phyloP scores from a whole-genome alignment of 108 stramenopile species.

The Aurantiochytrium sp. region DNA sequence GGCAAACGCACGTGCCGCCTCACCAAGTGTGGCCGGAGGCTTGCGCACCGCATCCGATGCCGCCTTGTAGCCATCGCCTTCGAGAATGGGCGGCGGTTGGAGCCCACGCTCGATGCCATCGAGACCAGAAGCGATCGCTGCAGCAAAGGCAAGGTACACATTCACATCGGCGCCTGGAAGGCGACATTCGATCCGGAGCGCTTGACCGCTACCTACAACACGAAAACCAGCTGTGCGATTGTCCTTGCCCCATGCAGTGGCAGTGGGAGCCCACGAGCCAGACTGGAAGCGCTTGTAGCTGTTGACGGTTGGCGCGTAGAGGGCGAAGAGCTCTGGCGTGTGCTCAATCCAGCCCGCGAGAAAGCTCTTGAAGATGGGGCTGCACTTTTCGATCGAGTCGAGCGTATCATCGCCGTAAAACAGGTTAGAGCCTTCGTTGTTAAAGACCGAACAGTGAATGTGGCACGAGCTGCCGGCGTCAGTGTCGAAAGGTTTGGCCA shows the following conservation, averaged over 20 bases:
- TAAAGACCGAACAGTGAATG: not conserved
- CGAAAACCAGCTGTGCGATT: conserved; percentile 19
- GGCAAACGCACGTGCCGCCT: not conserved
- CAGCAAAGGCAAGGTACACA: not conserved
- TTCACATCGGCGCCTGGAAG: conserved; percentile 13
- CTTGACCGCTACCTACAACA: not conserved
- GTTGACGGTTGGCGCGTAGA: conserved; percentile 16
- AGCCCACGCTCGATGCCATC: not conserved
- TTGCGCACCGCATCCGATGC: not conserved
- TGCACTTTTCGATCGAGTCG: not conserved
- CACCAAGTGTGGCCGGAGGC: not conserved
- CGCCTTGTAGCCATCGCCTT: not conserved
- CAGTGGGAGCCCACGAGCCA: not conserved
- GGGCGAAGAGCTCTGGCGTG: not conserved
- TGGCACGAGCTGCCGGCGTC: conserved; percentile 14
- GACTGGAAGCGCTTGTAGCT: not conserved
- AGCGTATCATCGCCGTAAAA: not conserved
- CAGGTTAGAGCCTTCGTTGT: not conserved
- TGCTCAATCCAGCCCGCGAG: conserved; percentile 15
- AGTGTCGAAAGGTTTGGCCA: not conserved
- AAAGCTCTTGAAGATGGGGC: not conserved
- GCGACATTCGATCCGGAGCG: not conserved
- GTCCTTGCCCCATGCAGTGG: not conserved
- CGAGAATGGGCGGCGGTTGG: not conserved
- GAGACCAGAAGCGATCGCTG: conserved; percentile 8